Percentiles rank a stretch among this genome's conserved stretches.
phyloP scores from a whole-genome alignment of 331 rosid genomes.

The Quercus lobata region DNA sequence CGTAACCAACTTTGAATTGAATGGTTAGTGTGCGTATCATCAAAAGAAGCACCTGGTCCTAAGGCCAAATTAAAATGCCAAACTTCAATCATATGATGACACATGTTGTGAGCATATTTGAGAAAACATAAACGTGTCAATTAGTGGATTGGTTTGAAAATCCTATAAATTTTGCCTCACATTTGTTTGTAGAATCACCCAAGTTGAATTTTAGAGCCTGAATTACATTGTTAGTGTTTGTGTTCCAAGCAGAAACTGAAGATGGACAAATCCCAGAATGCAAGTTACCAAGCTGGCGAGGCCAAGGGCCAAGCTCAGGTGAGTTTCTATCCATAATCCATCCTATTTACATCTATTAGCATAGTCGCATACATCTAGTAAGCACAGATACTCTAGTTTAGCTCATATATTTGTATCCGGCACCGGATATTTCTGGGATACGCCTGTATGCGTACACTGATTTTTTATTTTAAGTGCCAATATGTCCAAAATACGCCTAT shows the following conservation, averaged over 20 bases:
- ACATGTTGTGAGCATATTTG: neutral
- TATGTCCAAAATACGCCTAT: too few species aligned
- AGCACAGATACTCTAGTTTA: too few species aligned
- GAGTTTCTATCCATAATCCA: neutral
- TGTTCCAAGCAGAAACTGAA: neutral
- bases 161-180: too few species aligned
- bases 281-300: conserved; percentile 38
- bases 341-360: too few species aligned
- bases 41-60: neutral
- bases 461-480: too few species aligned
- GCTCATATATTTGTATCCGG: too few species aligned
- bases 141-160: too few species aligned
- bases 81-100: neutral
- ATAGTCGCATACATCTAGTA: too few species aligned
- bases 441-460: too few species aligned
- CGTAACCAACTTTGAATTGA: neutral
- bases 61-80: neutral
- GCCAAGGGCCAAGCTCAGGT: conserved; percentile 54
- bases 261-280: conserved; percentile 29
- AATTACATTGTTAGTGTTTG: neutral
- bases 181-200: too few species aligned
- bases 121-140: too few species aligned
- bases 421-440: too few species aligned
- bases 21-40: neutral
- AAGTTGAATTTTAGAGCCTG: neutral